A percentile compares a stretch with the other conserved stretches of the same genome.
phyloP scores from a whole-genome alignment of 1,139 yeast species.

The Pichia sp. region DNA sequence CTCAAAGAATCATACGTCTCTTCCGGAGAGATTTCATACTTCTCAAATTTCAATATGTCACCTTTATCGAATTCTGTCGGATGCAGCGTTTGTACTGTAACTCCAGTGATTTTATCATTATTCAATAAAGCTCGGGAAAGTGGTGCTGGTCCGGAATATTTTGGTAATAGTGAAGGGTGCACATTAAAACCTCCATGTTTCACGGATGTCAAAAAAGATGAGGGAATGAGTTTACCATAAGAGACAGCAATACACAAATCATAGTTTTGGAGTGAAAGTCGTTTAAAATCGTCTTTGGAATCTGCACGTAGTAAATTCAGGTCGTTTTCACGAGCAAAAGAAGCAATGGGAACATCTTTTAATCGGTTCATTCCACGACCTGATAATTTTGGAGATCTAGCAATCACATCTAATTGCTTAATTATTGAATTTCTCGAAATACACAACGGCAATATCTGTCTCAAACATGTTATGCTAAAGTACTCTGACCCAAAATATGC shows the following conservation, averaged over 20 bases:
- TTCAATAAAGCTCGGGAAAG: conserved; percentile 71
- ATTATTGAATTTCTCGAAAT: conserved; percentile 21
- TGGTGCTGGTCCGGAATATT: conserved; percentile 85
- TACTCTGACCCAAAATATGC: conserved; percentile 73
- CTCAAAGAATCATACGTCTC: conserved; percentile 40
- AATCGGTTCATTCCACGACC: conserved; percentile 52
- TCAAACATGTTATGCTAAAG: conserved; percentile 58
- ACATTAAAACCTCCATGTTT: conserved; percentile 73
- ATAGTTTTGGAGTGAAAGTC: conserved; percentile 27
- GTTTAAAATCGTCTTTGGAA: conserved; percentile 38
- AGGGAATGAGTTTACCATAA: conserved; percentile 75
- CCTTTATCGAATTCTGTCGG: conserved; percentile 86
- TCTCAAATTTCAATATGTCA: conserved; percentile 52
- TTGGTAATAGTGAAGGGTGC: conserved; percentile 87
- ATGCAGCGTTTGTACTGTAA: conserved; percentile 82
- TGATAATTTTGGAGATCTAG: conserved; percentile 59
- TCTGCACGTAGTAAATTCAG: conserved; percentile 53
- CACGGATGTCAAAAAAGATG: conserved; percentile 37
- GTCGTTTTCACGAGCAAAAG: conserved; percentile 26
- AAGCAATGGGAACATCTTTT: conserved; percentile 50
- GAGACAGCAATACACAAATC: conserved; percentile 83
- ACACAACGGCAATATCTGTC: conserved; percentile 33
- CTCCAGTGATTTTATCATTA: conserved; percentile 62
- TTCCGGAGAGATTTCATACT: conserved; percentile 18
- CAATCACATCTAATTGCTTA: conserved; percentile 49